phyloP scores from a whole-genome alignment of 495 filamentous ascomycete species.

The Penicillium cataractarum region DNA sequence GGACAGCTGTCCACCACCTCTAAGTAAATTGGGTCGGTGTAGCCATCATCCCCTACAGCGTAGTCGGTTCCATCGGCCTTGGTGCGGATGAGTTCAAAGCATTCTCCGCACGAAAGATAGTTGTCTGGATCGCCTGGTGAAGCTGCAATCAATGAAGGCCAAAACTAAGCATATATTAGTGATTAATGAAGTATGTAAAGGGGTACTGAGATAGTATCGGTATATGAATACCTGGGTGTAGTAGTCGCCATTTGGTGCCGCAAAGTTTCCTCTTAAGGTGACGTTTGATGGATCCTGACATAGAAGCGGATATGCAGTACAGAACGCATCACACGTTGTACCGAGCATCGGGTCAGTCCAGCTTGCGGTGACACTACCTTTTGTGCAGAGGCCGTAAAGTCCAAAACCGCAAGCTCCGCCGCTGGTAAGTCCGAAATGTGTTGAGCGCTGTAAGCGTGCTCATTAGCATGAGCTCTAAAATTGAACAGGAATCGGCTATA shows the following conservation, averaged over 20 bases:
- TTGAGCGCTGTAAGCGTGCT: not conserved
- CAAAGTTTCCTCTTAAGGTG: conserved; percentile 2
- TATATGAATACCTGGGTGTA: not conserved
- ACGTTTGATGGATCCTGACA: conserved; percentile 4
- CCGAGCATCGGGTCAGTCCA: conserved; percentile 7
- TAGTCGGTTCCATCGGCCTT: conserved; percentile 5
- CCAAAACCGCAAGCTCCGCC: conserved; percentile 6
- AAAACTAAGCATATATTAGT: not conserved
- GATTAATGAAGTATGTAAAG: not conserved
- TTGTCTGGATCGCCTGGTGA: conserved; percentile 1
- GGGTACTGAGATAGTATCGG: not conserved
- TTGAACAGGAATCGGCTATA: not conserved
- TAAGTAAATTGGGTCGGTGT: conserved; percentile 2
- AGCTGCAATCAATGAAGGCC: conserved; percentile 1
- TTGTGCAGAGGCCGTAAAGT: conserved; percentile 3
- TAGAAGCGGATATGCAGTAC: conserved; percentile 4
- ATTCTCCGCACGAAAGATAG: conserved; percentile 7
- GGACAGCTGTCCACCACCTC: conserved; percentile 7
- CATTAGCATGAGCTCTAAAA: not conserved
- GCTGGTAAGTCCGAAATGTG: conserved; percentile 3
- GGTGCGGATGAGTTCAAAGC: conserved; percentile 3
- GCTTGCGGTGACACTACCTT: not conserved
- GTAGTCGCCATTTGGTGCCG: conserved; percentile 5
- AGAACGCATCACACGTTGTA: conserved; percentile 5
- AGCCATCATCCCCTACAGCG: not conserved